Conservation (phyloP, 495 filamentous ascomycete species). For the Talaromyces borbonicus region DNA sequence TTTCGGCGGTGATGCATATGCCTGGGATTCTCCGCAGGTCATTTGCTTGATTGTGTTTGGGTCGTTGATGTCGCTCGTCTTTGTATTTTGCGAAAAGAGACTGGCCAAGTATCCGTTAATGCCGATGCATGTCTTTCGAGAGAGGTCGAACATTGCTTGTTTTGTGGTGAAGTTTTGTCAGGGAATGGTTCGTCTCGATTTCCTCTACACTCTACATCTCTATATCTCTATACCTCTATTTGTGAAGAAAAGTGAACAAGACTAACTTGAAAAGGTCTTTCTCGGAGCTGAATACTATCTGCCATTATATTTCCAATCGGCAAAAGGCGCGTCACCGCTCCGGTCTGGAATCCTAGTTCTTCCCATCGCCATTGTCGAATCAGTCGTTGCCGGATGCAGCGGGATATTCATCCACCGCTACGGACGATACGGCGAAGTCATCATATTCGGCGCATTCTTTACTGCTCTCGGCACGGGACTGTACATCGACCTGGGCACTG, state of each 20-base stretch:
- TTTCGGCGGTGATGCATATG: slow-evolving; percentile 60
- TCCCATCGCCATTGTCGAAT: slow-evolving; percentile 41
- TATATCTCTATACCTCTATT: neutral
- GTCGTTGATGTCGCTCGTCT: slow-evolving; percentile 47
- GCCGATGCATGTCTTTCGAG: slow-evolving; percentile 57
- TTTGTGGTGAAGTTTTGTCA: slow-evolving; percentile 44
- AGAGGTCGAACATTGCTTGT: slow-evolving; percentile 47
- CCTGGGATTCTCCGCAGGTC: slow-evolving; percentile 66
- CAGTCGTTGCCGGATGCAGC: slow-evolving; percentile 34
- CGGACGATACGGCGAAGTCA: slow-evolving; percentile 49
- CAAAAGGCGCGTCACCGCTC: slow-evolving; percentile 37
- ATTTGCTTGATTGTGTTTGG: slow-evolving; percentile 74
- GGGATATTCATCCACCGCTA: slow-evolving; percentile 50
- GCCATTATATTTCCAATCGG: slow-evolving; percentile 49
- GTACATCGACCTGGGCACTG: slow-evolving; percentile 34
- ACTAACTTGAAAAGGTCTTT: slow-evolving; percentile 31
- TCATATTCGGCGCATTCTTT: slow-evolving; percentile 37
- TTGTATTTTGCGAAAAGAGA: slow-evolving; percentile 58
- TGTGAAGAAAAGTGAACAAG: neutral
- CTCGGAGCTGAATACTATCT: slow-evolving; percentile 48
- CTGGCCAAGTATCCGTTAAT: slow-evolving; percentile 69
- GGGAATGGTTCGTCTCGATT: slow-evolving; percentile 31
- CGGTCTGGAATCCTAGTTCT: slow-evolving; percentile 43
- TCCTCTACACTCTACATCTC: too few species aligned
- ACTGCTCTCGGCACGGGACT: slow-evolving; percentile 43